phyloP scores from a whole-genome alignment of 345 rosid species.

The Brassica rapa region DNA sequence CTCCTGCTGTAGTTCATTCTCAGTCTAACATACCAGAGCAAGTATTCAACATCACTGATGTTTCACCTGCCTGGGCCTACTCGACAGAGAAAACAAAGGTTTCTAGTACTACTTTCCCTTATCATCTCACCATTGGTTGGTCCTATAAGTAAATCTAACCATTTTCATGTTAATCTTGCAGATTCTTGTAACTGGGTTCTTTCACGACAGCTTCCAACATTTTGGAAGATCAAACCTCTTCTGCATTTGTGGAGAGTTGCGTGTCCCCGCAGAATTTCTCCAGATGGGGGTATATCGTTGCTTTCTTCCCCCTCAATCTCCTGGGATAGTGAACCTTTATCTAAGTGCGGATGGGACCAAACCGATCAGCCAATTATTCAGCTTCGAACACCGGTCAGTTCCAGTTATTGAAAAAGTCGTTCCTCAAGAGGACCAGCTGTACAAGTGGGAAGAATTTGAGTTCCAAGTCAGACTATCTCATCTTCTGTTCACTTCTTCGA shows the following conservation, averaged over 20 bases:
- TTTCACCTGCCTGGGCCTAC: constrained; percentile 85
- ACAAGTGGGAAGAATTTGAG: constrained; percentile 71
- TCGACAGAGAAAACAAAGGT: constrained; percentile 89
- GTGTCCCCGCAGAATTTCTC: constrained; percentile 60
- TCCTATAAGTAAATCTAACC: not conserved
- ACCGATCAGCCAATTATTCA: constrained; percentile 77
- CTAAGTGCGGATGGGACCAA: constrained; percentile 76
- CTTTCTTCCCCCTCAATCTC: constrained; percentile 62
- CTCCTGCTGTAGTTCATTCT: constrained; percentile 39
- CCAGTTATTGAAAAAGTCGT: constrained; percentile 26
- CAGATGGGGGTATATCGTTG: constrained; percentile 83
- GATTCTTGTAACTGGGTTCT: constrained; percentile 75
- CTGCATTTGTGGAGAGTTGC: constrained; percentile 75
- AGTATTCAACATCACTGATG: constrained; percentile 71
- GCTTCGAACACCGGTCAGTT: constrained; percentile 64
- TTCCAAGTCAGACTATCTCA: constrained; percentile 75
- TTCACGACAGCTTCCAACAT: constrained; percentile 60
- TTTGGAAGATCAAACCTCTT: constrained; percentile 59
- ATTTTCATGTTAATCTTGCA: constrained; percentile 38
- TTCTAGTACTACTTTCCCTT: not conserved
- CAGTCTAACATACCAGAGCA: constrained; percentile 52
- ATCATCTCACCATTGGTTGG: not conserved
- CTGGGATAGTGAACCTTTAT: constrained; percentile 70
- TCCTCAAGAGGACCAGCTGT: constrained; percentile 42
- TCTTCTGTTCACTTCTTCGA: constrained; percentile 77